Conservation (phyloP, 768 basidiomycete species). For the Botryobasidium botryosum region DNA sequence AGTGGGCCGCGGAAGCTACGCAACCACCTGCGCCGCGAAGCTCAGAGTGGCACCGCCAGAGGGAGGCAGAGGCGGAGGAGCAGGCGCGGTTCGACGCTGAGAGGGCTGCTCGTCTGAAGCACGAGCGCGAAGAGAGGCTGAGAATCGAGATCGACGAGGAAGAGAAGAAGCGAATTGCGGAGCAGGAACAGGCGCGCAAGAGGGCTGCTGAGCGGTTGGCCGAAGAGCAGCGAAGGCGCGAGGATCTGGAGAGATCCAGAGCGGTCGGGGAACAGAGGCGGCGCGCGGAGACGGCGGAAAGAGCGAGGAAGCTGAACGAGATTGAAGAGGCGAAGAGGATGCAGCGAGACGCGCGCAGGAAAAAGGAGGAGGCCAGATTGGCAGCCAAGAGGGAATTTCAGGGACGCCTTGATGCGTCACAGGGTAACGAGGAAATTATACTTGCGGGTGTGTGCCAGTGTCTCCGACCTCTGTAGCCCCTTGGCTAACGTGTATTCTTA, state of each 20-base stretch:
- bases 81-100: conserved; percentile 1
- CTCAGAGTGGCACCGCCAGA: conserved; percentile 18
- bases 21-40: conserved; percentile 9
- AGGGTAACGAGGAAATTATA: conserved; percentile 16
- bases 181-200: conserved; percentile 3
- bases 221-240: conserved; percentile 32
- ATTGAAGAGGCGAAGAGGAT: conserved; percentile 25
- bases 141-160: conserved; percentile 1
- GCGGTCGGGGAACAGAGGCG: conserved; percentile 31
- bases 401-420: conserved; percentile 28
- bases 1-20: conserved; percentile 7
- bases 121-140: conserved; percentile 1
- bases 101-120: conserved; percentile 1
- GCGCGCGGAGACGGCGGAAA: conserved; percentile 29
- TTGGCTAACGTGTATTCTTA: conserved; percentile 19
- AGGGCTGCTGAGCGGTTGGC: conserved; percentile 6
- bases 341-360: neutral
- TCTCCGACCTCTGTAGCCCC: neutral
- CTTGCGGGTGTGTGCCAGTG: neutral
- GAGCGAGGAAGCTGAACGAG: conserved; percentile 28
- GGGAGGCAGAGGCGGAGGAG: conserved; percentile 10
- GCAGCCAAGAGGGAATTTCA: conserved; percentile 23
- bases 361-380: neutral
- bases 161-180: neutral
- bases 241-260: conserved; percentile 36